A percentile compares a stretch with the other conserved stretches of the same genome.
Evolutionary conservation across 768 basidiomycete species (phyloP).

Genomic region (Russula virescens): DNA sequence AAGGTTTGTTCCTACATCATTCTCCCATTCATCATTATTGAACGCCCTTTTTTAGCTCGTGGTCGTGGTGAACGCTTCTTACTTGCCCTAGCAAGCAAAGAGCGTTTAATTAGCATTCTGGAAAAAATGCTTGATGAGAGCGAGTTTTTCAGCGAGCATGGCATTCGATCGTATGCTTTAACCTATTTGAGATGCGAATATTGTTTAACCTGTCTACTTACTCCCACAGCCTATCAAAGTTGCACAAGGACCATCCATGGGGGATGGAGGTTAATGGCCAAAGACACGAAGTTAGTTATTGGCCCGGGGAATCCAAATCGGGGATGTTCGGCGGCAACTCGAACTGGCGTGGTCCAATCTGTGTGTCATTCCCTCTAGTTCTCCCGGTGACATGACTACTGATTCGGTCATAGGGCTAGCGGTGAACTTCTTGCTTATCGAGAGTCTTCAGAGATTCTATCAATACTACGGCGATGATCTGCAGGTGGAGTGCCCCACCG

Average conservation of each 20-base stretch:
- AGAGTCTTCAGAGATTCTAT: conserved; percentile 94
- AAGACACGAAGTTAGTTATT: conserved; percentile 88
- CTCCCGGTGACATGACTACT: conserved; percentile 6
- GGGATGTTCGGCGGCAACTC: conserved; percentile 99
- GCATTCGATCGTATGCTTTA: conserved; percentile 81
- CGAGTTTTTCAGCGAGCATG: conserved; percentile 94
- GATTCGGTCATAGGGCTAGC: conserved; percentile 65
- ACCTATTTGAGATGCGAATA: not conserved
- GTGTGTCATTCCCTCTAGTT: conserved; percentile 36
- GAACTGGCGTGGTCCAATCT: conserved; percentile 94
- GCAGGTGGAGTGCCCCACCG: conserved; percentile 94
- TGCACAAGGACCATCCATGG: conserved; percentile 90
- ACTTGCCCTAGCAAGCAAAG: conserved; percentile 87
- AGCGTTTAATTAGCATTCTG: conserved; percentile 79
- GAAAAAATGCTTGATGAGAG: conserved; percentile 97
- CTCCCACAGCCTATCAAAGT: conserved; percentile 68
- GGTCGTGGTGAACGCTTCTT: conserved; percentile 85
- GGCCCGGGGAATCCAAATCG: conserved; percentile 95
- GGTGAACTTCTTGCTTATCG: conserved; percentile 92
- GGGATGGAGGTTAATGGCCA: conserved; percentile 92
- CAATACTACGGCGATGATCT: conserved; percentile 94
- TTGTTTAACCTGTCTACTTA: not conserved
- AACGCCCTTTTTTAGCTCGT: conserved; percentile 22
- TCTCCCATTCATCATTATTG: conserved; percentile 21
- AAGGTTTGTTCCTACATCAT: conserved; percentile 41